These are phyloP conservation scores for Sugiyamaella chiloensis DNA, from an alignment of 805 yeast species.

Conservation along the genomic window DNA sequence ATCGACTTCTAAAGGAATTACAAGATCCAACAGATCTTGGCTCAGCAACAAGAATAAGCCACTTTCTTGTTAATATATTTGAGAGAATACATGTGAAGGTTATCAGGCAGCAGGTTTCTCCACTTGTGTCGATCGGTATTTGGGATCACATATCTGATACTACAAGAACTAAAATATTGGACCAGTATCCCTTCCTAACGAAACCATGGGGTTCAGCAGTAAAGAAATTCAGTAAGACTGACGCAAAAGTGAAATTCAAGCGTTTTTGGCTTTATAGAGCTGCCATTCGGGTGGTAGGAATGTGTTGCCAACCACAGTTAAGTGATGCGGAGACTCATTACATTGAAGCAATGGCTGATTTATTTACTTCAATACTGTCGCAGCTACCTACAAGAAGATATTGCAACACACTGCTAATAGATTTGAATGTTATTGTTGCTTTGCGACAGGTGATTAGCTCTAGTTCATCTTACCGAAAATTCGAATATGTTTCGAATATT, in stretches of 20 bases:
- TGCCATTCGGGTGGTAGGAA: background rate
- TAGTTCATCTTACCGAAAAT: too few relatives aligned
- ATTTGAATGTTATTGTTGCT: conserved; percentile 25
- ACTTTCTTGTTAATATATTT: too few relatives aligned
- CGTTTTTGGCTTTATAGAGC: conserved; percentile 29
- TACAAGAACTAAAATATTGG: conserved; percentile 22
- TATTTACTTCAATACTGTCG: conserved; percentile 35
- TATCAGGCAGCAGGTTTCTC: conserved; percentile 28
- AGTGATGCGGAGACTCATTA: too few relatives aligned
- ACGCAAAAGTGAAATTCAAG: conserved; percentile 15
- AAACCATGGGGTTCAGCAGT: conserved; percentile 27
- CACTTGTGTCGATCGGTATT: conserved; percentile 35
- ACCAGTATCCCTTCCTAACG: conserved; percentile 19
- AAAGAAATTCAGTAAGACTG: conserved; percentile 21
- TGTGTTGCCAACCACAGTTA: background rate
- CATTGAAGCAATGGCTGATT: conserved; percentile 14
- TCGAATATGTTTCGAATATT: too few relatives aligned
- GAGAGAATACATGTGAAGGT: conserved; percentile 22
- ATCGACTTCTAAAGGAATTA: too few relatives aligned
- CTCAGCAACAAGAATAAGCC: too few relatives aligned
- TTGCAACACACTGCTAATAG: conserved; percentile 33
- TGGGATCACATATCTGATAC: conserved; percentile 33
- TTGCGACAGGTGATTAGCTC: too few relatives aligned
- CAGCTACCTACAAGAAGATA: conserved; percentile 43
- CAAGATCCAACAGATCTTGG: too few relatives aligned